Base-by-base conservation (phyloP, 2,329 filamentous ascomycete genomes). In the Fusarium mexicanum region DNA sequence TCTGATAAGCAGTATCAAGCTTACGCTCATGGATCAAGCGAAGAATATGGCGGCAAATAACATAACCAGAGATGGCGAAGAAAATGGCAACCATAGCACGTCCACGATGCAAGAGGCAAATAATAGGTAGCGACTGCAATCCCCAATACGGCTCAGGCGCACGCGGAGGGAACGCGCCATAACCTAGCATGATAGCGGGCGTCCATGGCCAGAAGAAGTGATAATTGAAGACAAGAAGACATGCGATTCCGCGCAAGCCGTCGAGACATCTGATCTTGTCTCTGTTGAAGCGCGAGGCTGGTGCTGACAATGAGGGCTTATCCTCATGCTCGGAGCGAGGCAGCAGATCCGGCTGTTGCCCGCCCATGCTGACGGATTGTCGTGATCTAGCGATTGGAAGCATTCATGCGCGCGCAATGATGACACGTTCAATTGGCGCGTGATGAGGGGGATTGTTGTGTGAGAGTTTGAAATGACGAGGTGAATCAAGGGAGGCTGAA, bases 1-100 rank as follows among this genome's bases (percentile, higher is more conserved):
- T 79, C 66, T 81, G 78, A 65, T 83, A 83, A n/a, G 78, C 81
- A 26, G 76, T 76, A 22, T 83, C 81, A 17, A 82, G 65, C 24
- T 81, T 79, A 5, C 79, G 80, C 61, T 83, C 79, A 43, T 83
- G 80, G 2, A 84, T 83, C 10, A 80, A 69, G n/a, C 80, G 71
- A 18, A 84, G 63, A 26, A 84, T 81, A 61, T 84, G 82, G 11
- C 83, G 79, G 29, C 80, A 83, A 40, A 85, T 77, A 33, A 84
- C 83, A 57, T 85, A 85, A n/a, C 83, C 83, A 0, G 83, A 85
- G 35, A 85, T 84, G 73, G 82, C 83, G 57, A 85, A 85, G 78
- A 85, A 85, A 44, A 85, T 83, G 60, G 83, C 81, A 10, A 85
- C 83, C 83, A 85, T 85, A 17, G 83, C 79, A 10, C 82, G 79